These are phyloP conservation scores for Metschnikowia rubicola DNA, from an alignment of 805 yeast species.

Conservation along the genomic window DNA sequence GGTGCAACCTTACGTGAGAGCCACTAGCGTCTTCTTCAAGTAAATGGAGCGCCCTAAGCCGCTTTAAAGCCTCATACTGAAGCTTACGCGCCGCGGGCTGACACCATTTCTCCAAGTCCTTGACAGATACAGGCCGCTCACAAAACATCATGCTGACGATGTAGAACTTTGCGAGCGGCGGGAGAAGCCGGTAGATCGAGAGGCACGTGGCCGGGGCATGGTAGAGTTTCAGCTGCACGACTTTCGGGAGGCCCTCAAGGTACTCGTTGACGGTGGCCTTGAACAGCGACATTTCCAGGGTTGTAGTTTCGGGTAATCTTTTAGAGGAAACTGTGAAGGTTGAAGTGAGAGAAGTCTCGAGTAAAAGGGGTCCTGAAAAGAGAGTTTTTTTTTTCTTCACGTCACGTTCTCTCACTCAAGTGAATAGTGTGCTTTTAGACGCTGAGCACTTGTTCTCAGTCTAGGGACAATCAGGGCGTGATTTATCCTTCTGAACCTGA, in stretches of 20 bases:
- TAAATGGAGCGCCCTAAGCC: conserved; percentile 72
- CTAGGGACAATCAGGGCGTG: too few relatives aligned
- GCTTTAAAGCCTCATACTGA: conserved; percentile 74
- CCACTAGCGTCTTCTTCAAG: conserved; percentile 56
- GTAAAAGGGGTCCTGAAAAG: too few relatives aligned
- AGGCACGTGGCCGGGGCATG: conserved; percentile 87
- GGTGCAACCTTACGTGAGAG: conserved; percentile 54
- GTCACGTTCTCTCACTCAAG: too few relatives aligned
- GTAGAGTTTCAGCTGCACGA: conserved; percentile 78
- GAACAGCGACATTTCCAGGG: conserved; percentile 28
- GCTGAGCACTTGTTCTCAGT: too few relatives aligned
- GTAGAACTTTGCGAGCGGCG: conserved; percentile 84
- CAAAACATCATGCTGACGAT: conserved; percentile 84
- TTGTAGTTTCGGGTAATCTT: background rate
- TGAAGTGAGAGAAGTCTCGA: too few relatives aligned
- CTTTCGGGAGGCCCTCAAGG: conserved; percentile 83
- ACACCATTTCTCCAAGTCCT: conserved; percentile 75
- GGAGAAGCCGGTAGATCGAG: conserved; percentile 85
- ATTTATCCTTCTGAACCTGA: too few relatives aligned
- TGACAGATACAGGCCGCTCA: conserved; percentile 64
- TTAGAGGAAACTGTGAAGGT: too few relatives aligned
- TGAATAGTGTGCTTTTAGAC: too few relatives aligned
- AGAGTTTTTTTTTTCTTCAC: too few relatives aligned
- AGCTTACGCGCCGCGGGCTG: conserved; percentile 53
- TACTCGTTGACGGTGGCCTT: conserved; percentile 81